A percentile compares a stretch with the other conserved stretches of the same genome.
These are phyloP conservation scores for Leccinum griseonigrum DNA, from an alignment of 1,284 basidiomycete genomes.

Conservation along the genomic window DNA sequence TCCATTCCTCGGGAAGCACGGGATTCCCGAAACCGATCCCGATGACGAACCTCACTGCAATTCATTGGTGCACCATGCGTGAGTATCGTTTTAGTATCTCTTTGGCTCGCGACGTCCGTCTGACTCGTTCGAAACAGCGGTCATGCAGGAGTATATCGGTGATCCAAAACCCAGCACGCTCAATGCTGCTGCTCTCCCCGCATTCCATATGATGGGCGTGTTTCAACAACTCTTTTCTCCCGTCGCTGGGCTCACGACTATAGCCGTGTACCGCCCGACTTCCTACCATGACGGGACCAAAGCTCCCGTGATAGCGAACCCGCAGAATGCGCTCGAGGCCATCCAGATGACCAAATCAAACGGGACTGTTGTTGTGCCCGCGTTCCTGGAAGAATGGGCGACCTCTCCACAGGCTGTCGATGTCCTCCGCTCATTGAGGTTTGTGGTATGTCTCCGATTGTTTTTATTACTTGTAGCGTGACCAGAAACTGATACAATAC, in stretches of 20 bases:
- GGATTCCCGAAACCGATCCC: conserved; percentile 31
- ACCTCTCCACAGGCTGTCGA: not conserved
- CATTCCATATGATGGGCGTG: conserved; percentile 22
- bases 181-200: conserved; percentile 13
- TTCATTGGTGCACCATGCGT: conserved; percentile 22
- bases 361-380: conserved; percentile 14
- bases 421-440: conserved; percentile 10
- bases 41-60: conserved; percentile 10
- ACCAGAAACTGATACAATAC: not conserved
- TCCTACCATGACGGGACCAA: not conserved
- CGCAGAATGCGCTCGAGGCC: conserved; percentile 19
- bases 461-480: not conserved
- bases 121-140: conserved; percentile 5
- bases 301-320: conserved; percentile 7
- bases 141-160: conserved; percentile 8
- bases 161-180: conserved; percentile 1
- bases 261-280: conserved; percentile 12
- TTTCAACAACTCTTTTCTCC: conserved; percentile 15
- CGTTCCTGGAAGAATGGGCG: conserved; percentile 1
- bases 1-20: conserved; percentile 31
- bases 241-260: conserved; percentile 11
- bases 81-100: not conserved
- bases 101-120: not conserved
- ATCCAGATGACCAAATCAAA: conserved; percentile 11
- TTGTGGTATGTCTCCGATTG: conserved; percentile 14